Conservation (phyloP, 768 basidiomycete species). For the Cystoderma amianthinum region DNA sequence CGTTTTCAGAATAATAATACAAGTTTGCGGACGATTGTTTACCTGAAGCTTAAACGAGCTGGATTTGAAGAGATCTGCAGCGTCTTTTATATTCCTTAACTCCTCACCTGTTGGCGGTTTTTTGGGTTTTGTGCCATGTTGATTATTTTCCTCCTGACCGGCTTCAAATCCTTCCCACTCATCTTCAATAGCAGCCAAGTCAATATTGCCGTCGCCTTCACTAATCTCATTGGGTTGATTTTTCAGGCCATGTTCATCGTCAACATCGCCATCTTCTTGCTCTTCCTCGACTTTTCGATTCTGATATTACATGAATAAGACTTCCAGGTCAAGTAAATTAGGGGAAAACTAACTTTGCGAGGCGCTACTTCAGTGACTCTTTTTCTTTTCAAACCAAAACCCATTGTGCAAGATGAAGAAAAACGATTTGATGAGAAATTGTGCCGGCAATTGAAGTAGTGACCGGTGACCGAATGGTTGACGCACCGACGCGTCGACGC, state of each 20-base stretch:
- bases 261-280: neutral
- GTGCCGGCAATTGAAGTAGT: too few relatives aligned
- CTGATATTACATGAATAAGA: neutral
- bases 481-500: too few relatives aligned
- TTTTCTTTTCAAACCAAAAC: constrained; percentile 17
- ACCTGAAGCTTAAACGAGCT: constrained; percentile 85
- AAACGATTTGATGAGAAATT: neutral
- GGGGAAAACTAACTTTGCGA: neutral
- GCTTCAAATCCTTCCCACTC: constrained; percentile 11
- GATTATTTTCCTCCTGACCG: neutral
- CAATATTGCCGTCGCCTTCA: neutral
- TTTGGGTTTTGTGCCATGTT: constrained; percentile 20
- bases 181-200: constrained; percentile 4
- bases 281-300: constrained; percentile 1
- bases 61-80: constrained; percentile 67
- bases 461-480: too few relatives aligned
- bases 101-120: constrained; percentile 67
- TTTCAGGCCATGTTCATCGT: neutral
- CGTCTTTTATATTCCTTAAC: constrained; percentile 65
- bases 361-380: constrained; percentile 5
- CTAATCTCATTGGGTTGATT: neutral
- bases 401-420: constrained; percentile 7
- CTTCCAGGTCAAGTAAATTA: neutral
- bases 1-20: constrained; percentile 4
- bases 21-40: constrained; percentile 4